Evolutionary conservation across 2,329 filamentous ascomycete genomes (phyloP).

Genomic region (Alternaria infectoria): DNA sequence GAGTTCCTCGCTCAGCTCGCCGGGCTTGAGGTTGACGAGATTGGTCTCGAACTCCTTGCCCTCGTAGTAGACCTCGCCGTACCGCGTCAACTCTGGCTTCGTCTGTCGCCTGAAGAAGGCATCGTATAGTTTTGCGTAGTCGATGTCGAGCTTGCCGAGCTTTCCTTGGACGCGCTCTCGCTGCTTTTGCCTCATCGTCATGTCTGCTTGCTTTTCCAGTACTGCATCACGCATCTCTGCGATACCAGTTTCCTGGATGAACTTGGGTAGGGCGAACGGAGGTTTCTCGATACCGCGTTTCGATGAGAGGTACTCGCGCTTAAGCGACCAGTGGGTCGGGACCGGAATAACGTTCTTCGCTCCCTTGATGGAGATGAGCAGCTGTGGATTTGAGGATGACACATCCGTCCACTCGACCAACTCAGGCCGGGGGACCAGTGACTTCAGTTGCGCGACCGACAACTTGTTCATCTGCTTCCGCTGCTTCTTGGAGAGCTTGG

Average conservation of each 20-base stretch:
- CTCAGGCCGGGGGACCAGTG: constrained; percentile 87
- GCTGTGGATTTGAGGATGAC: constrained; percentile 83
- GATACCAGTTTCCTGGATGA: constrained; percentile 97
- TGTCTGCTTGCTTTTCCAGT: constrained; percentile 91
- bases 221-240: constrained; percentile 97
- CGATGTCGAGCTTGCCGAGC: constrained; percentile 96
- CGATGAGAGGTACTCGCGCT: constrained; percentile 95
- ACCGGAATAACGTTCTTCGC: constrained; percentile 96
- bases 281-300: constrained; percentile 97
- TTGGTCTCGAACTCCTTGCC: constrained; percentile 98
- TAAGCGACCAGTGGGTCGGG: constrained; percentile 91
- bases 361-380: constrained; percentile 93
- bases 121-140: constrained; percentile 97
- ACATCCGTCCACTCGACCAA: constrained; percentile 98
- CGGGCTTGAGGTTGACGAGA: constrained; percentile 84
- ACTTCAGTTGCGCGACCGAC: constrained; percentile 94
- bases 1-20: constrained; percentile 85
- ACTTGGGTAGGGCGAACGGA: constrained; percentile 89
- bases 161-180: constrained; percentile 92
- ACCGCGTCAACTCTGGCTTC: constrained; percentile 90
- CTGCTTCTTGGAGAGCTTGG: constrained; percentile 91
- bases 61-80: constrained; percentile 99
- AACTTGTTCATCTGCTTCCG: constrained; percentile 89
- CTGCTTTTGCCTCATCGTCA: constrained; percentile 92
- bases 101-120: constrained; percentile 98